Conservation (phyloP, 2,329 filamentous ascomycete species). For the Tricladium varicosporioides region DNA sequence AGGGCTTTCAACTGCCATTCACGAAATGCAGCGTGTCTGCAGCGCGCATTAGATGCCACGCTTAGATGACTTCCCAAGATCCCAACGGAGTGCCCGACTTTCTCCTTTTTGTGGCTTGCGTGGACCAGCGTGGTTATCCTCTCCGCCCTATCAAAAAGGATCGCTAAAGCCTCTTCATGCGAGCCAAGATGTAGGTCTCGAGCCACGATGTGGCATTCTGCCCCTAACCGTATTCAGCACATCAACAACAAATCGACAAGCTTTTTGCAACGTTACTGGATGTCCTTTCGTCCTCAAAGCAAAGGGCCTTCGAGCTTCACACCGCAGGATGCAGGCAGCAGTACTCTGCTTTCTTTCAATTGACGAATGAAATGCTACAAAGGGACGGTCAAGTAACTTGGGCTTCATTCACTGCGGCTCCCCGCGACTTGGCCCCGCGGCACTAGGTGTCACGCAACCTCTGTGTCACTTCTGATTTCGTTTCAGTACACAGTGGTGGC, state of each 20-base stretch:
- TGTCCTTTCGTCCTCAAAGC: neutral
- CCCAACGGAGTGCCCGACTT: neutral
- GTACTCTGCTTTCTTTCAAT: neutral
- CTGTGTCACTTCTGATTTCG: neutral
- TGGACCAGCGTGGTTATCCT: neutral
- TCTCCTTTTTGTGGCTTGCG: neutral
- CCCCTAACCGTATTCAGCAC: neutral
- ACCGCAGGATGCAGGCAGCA: slow-evolving; percentile 12
- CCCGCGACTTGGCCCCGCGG: slow-evolving; percentile 5
- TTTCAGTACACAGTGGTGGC: neutral
- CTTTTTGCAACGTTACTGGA: slow-evolving; percentile 1
- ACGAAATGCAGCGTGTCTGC: no score
- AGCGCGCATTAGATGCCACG: no score
- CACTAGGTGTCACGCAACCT: neutral
- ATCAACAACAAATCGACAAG: neutral
- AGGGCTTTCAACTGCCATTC: no score
- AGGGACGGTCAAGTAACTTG: slow-evolving; percentile 8
- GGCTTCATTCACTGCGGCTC: neutral
- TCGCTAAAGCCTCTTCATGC: neutral
- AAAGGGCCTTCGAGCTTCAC: neutral
- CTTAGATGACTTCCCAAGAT: neutral
- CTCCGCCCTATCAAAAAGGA: neutral
- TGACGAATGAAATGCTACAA: slow-evolving; percentile 12
- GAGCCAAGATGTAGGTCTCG: neutral
- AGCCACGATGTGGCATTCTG: neutral